Evolutionary conservation across 345 rosid species (phyloP), one percentile per base, ranked within the genome.

Genomic region (Eucalyptus curtisii): DNA sequence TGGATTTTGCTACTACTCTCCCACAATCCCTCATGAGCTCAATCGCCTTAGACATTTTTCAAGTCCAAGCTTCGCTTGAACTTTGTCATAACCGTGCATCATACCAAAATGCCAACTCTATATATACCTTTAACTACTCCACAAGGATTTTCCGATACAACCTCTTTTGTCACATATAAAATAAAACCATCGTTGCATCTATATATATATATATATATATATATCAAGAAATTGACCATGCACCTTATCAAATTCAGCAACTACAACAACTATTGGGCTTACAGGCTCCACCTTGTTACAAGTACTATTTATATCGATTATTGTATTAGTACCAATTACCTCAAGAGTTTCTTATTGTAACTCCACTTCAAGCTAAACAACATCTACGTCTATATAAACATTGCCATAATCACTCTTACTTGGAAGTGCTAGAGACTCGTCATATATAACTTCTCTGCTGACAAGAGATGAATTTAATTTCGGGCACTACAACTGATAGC

Each of bases 241-340:
- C 40, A n/a, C 37, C 19, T 66, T 66, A 7, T n/a, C 76, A 66
- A n/a, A n/a, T 66, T n/a, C 3, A 66, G 3, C 11, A 15, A 0
- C 40, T 4, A 66, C 2, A 27, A 61, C 31, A 66, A n/a, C 37
- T 66, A 31, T n/a, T 66, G 64, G 22, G 40, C 17, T 4, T 15
- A 4, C 1, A 66, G 20, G 17, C 17, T 64, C 9, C 1, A 2
- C 3, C 31, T 64, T 7, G 0, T 30, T n/a, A 13, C 6, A 14
- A 14, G 5, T 14, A 1, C 7, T n/a, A 14, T 64, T n/a, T 66
- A 33, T 66, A 8, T 66, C 6, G 10, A 66, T 66, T 66, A 6
- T 0, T 0, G 6, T 9, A 4, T 66, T 66, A 66, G 20, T 61
- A 2, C 0, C 71, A 0, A 61, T n/a, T 66, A n/a, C 3, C 5